These are phyloP conservation scores for Acorus calamus DNA, from an alignment of 106 monocot species.

Conservation along the genomic window DNA sequence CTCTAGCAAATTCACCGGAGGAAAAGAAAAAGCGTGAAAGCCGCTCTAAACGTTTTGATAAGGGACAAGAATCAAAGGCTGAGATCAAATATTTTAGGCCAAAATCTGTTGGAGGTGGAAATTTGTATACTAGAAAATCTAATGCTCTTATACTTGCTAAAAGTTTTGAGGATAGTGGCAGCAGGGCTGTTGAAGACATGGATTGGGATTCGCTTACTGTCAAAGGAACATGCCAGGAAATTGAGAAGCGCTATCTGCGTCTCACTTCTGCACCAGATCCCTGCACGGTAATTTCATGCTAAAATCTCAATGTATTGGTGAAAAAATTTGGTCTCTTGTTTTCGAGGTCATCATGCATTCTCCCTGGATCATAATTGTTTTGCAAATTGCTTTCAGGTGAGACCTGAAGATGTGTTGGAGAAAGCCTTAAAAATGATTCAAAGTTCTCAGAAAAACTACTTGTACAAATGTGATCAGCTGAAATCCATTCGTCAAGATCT, in stretches of 20 bases:
- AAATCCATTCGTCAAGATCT: slow-evolving; percentile 96
- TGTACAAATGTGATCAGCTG: slow-evolving; percentile 94
- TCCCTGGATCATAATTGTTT: slow-evolving; percentile 1
- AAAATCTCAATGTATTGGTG: neutral
- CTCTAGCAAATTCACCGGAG: slow-evolving; percentile 72
- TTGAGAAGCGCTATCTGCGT: slow-evolving; percentile 89
- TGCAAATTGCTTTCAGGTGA: slow-evolving; percentile 49
- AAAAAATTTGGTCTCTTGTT: neutral
- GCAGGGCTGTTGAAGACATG: slow-evolving; percentile 86
- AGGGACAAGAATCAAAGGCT: slow-evolving; percentile 30
- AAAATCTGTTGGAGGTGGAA: slow-evolving; percentile 41
- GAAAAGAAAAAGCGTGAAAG: slow-evolving; percentile 84
- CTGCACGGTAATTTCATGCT: slow-evolving; percentile 39
- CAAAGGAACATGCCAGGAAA: slow-evolving; percentile 90
- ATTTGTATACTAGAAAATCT: slow-evolving; percentile 45
- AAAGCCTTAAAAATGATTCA: slow-evolving; percentile 82
- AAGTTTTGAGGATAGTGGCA: slow-evolving; percentile 36
- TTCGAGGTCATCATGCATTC: too few relatives aligned
- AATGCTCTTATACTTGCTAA: slow-evolving; percentile 41
- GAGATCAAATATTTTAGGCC: slow-evolving; percentile 18
- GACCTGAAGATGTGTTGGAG: slow-evolving; percentile 86
- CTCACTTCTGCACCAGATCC: slow-evolving; percentile 97
- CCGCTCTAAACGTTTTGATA: slow-evolving; percentile 86
- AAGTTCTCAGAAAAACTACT: slow-evolving; percentile 70
- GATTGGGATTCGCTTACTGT: slow-evolving; percentile 94